A percentile compares a stretch with the other conserved stretches of the same genome.
Evolutionary conservation across 1,139 yeast genomes (phyloP).

Genomic region (Pichia cactophila): DNA sequence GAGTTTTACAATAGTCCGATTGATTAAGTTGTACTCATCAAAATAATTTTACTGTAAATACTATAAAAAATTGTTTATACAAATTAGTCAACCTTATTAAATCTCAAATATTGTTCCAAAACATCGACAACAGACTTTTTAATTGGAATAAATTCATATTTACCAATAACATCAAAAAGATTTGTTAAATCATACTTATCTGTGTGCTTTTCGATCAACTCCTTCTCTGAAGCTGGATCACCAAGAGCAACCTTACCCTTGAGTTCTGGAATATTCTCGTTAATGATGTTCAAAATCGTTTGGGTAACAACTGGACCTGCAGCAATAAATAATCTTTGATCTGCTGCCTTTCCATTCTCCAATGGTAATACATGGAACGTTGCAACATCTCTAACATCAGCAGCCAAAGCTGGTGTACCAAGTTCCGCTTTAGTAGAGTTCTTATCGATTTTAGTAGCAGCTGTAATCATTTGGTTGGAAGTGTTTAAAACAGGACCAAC

Average conservation of each 20-base stretch:
- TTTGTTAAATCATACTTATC: conserved; percentile 12
- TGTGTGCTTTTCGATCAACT: conserved; percentile 2
- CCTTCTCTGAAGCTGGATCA: conserved; percentile 25
- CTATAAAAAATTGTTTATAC: too few relatives aligned
- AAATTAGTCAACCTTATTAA: not conserved
- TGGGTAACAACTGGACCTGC: conserved; percentile 33
- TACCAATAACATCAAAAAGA: conserved; percentile 27
- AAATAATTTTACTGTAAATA: too few relatives aligned
- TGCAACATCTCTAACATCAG: conserved; percentile 41
- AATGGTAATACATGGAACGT: conserved; percentile 34
- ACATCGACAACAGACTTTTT: conserved; percentile 36
- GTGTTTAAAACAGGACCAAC: conserved; percentile 27
- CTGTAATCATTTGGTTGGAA: conserved; percentile 32
- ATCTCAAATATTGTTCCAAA: conserved; percentile 29
- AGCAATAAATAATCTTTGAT: conserved; percentile 36
- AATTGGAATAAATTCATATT: conserved; percentile 33
- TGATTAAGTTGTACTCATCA: too few relatives aligned
- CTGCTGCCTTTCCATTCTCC: conserved; percentile 28
- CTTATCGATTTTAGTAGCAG: conserved; percentile 24
- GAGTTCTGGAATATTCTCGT: conserved; percentile 32
- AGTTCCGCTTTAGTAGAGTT: conserved; percentile 17
- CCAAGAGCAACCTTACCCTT: conserved; percentile 34
- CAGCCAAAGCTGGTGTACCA: conserved; percentile 24
- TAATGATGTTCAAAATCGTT: conserved; percentile 32
- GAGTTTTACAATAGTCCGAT: too few relatives aligned